Evolutionary conservation across 2,329 filamentous ascomycete genomes (phyloP).

Genomic region (Phaeosphaeriaceae sp.): DNA sequence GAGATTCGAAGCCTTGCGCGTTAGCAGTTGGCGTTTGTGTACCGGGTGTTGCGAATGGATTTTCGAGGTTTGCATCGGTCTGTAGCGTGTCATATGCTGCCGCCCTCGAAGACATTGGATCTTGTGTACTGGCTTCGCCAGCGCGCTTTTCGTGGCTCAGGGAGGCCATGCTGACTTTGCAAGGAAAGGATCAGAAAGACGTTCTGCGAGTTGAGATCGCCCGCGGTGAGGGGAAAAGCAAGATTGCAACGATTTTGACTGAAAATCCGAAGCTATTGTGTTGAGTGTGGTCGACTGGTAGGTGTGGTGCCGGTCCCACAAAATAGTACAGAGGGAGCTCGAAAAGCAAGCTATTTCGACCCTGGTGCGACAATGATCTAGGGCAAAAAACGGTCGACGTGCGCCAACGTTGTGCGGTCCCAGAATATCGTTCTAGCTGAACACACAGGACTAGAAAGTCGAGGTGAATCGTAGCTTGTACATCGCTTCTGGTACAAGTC

Average conservation of each 20-base stretch:
- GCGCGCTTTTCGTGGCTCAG: not conserved
- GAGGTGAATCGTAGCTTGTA: not conserved
- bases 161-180: not conserved
- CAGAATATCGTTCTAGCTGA: not conserved
- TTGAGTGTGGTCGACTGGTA: not conserved
- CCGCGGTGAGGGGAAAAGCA: not conserved
- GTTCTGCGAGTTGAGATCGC: not conserved
- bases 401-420: not conserved
- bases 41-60: slow-evolving; percentile 25
- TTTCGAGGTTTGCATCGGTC: slow-evolving; percentile 12
- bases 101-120: slow-evolving; percentile 10
- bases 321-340: not conserved
- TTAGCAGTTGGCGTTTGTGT: slow-evolving; percentile 16
- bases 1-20: slow-evolving; percentile 13
- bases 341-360: not conserved
- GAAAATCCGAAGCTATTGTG: not conserved
- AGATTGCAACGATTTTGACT: not conserved
- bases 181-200: not conserved
- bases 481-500: not conserved
- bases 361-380: not conserved
- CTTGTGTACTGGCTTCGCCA: not conserved
- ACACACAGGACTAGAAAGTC: not conserved
- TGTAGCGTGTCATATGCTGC: slow-evolving; percentile 9
- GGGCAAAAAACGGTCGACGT: not conserved
- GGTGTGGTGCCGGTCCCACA: not conserved